Percentiles rank a stretch among this genome's conserved stretches.
Conservation (phyloP, 164 flowering plant genomes). For the Stephania cephalantha region DNA sequence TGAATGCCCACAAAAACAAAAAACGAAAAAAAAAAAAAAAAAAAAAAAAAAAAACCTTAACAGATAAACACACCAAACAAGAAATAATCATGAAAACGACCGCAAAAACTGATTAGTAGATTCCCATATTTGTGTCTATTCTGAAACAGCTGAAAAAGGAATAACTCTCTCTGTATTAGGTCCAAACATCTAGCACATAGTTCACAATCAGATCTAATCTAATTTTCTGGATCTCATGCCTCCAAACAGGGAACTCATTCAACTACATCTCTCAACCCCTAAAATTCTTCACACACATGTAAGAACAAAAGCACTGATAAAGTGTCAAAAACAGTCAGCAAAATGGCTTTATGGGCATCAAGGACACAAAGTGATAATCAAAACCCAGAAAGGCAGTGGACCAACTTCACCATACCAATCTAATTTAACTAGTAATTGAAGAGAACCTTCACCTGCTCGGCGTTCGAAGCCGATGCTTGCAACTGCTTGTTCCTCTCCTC, state of each 20-base stretch:
- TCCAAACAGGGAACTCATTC: too few species aligned
- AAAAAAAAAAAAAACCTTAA: neutral
- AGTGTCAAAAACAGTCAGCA: neutral
- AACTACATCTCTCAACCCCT: neutral
- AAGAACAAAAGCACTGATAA: neutral
- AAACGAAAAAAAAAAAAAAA: neutral
- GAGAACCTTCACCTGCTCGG: conserved; percentile 49
- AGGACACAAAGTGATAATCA: neutral
- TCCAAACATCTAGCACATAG: neutral
- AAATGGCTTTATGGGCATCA: too few species aligned
- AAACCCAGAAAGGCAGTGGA: neutral
- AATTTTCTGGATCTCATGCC: neutral
- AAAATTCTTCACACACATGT: neutral
- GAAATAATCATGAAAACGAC: neutral
- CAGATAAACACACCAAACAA: neutral
- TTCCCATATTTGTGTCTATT: neutral
- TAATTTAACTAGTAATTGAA: neutral
- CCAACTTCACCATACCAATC: neutral
- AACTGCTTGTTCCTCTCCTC: conserved; percentile 65
- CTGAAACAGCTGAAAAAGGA: neutral
- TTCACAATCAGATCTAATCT: neutral
- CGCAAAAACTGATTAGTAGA: neutral
- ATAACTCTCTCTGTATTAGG: neutral
- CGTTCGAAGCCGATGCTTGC: conserved; percentile 44
- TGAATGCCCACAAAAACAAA: neutral